Percentiles rank a stretch among this genome's conserved stretches.
Conservation (phyloP, 1,284 basidiomycete species). For the Apiotrichum akiyoshidainum region DNA sequence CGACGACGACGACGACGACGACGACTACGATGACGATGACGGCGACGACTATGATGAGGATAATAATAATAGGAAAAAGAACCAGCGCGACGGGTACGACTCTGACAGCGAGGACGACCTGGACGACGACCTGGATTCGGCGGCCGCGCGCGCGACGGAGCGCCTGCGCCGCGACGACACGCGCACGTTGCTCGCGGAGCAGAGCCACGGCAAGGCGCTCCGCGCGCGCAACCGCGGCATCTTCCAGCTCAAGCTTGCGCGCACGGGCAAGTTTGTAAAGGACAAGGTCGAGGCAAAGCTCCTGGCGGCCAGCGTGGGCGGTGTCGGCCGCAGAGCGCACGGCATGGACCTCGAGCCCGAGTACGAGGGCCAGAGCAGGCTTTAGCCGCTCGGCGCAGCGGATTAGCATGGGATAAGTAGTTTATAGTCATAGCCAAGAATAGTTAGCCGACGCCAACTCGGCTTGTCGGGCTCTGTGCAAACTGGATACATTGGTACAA, state of each 20-base stretch:
- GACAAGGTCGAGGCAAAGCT: constrained; percentile 46
- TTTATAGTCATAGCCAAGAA: not conserved
- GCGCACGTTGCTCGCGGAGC: constrained; percentile 26
- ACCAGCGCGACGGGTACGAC: constrained; percentile 5
- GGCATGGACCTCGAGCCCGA: constrained; percentile 45
- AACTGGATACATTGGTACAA: too few species aligned
- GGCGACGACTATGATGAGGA: not conserved
- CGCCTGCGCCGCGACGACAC: constrained; percentile 22
- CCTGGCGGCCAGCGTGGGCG: constrained; percentile 19
- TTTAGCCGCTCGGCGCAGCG: constrained; percentile 9
- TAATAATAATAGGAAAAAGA: too few species aligned
- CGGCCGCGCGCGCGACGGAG: constrained; percentile 2
- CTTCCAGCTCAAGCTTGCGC: constrained; percentile 48
- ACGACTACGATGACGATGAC: not conserved
- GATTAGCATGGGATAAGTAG: too few species aligned
- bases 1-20: not conserved
- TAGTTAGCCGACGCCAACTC: too few species aligned
- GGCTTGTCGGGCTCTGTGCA: too few species aligned
- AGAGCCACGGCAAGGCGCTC: constrained; percentile 42
- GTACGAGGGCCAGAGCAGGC: constrained; percentile 43
- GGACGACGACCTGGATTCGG: not conserved
- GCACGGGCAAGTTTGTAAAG: constrained; percentile 47
- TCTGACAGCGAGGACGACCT: constrained; percentile 7
- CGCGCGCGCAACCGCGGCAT: constrained; percentile 44
- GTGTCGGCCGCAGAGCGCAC: constrained; percentile 24